Percentiles rank a stretch among this genome's conserved stretches.
Conservation (phyloP, 2,329 filamentous ascomycete genomes). For the Colletotrichum limetticola region DNA sequence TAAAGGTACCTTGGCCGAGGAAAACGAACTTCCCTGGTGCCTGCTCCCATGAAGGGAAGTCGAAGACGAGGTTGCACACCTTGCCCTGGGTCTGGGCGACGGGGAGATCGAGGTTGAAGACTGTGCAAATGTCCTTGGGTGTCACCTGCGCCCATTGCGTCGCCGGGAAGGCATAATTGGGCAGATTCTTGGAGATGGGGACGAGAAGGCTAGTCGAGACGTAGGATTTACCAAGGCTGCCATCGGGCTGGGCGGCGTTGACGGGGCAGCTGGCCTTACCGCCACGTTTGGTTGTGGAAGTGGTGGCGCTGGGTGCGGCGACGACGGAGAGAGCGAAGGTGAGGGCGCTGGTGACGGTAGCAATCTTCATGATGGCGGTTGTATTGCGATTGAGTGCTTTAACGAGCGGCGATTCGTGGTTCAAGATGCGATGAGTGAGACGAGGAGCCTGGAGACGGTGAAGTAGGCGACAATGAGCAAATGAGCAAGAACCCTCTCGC, state of each 20-base stretch:
- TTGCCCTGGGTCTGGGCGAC: conserved; percentile 29
- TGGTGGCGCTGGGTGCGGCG: conserved; percentile 5
- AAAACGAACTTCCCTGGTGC: conserved; percentile 15
- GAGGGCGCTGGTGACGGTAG: conserved; percentile 3
- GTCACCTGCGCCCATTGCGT: conserved; percentile 13
- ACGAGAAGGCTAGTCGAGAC: conserved; percentile 21
- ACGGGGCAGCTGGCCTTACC: conserved; percentile 12
- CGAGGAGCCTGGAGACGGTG: not conserved
- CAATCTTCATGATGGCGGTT: conserved; percentile 20
- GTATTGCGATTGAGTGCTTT: not conserved
- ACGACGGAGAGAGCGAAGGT: not conserved
- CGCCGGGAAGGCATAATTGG: conserved; percentile 14
- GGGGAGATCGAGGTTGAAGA: conserved; percentile 32
- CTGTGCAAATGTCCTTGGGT: conserved; percentile 25
- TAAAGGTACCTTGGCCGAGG: conserved; percentile 24
- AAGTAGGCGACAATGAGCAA: not conserved
- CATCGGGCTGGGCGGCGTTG: conserved; percentile 28
- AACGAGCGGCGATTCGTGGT: not conserved
- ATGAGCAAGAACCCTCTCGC: not conserved
- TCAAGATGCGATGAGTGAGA: not conserved
- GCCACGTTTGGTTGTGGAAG: not conserved
- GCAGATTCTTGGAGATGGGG: conserved; percentile 21
- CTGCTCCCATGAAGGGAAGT: conserved; percentile 11
- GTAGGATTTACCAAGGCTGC: conserved; percentile 19
- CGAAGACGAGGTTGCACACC: conserved; percentile 31